Evolutionary conservation across 192 early-diverging fungal species (phyloP).

Genomic region (Obelidium mucronatum): DNA sequence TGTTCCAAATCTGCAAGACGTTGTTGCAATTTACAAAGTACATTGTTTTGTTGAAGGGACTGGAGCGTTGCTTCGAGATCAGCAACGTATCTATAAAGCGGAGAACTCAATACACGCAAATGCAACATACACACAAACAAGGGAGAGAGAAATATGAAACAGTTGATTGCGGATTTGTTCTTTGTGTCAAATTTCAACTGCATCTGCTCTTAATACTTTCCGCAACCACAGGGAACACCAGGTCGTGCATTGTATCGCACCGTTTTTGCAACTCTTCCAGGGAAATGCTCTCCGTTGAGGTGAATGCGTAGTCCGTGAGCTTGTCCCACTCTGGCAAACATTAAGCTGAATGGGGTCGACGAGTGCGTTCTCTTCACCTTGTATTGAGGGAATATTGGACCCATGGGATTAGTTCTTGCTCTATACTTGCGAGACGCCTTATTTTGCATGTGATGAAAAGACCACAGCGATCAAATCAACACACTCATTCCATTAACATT

Average conservation of each 20-base stretch:
- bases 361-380: conserved; percentile 26
- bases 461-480: too few relatives aligned
- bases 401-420: neutral
- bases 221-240: neutral
- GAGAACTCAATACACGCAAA: too few relatives aligned
- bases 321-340: conserved; percentile 50
- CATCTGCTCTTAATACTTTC: neutral
- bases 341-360: conserved; percentile 49
- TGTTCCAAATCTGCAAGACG: neutral
- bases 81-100: too few relatives aligned
- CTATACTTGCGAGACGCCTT: neutral
- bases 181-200: too few relatives aligned
- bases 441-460: too few relatives aligned
- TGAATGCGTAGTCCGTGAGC: conserved; percentile 36
- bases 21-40: neutral
- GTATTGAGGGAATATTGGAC: conserved; percentile 49
- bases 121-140: too few relatives aligned
- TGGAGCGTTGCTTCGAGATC: conserved; percentile 1
- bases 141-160: too few relatives aligned
- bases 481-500: too few relatives aligned
- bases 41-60: neutral
- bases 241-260: conserved; percentile 1
- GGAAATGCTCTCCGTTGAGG: neutral
- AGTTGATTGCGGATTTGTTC: too few relatives aligned
- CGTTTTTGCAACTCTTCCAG: neutral